A percentile compares a stretch with the other conserved stretches of the same genome.
Conservation (phyloP, 306 rosid species). For the Vachellia collinsii region DNA sequence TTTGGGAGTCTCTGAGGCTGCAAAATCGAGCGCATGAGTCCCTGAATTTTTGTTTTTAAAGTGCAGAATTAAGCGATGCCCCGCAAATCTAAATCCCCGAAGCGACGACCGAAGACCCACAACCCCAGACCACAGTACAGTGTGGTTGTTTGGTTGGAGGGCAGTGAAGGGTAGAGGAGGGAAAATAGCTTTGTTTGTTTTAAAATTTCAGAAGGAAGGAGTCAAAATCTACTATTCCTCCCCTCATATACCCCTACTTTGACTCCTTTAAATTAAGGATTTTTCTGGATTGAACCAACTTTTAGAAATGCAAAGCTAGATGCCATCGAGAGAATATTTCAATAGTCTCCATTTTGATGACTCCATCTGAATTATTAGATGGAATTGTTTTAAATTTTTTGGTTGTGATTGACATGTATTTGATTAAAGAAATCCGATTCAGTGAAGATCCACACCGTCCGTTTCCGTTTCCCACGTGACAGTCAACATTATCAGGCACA, state of each 20-base stretch:
- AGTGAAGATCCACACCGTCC: neutral
- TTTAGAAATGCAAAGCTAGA: too few species aligned
- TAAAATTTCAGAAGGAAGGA: too few species aligned
- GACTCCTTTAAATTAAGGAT: too few species aligned
- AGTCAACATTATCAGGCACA: neutral
- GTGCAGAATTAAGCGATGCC: slow-evolving; percentile 22
- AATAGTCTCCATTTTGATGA: neutral
- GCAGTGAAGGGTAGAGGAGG: too few species aligned
- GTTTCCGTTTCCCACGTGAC: neutral
- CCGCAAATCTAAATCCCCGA: neutral
- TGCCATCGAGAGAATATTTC: too few species aligned
- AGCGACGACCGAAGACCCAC: neutral
- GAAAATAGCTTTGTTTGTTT: too few species aligned
- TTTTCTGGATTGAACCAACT: too few species aligned
- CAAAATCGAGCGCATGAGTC: neutral
- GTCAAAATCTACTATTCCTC: too few species aligned
- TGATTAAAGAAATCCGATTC: neutral
- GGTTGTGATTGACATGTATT: neutral
- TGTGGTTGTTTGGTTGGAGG: too few species aligned
- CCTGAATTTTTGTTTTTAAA: neutral
- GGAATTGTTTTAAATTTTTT: neutral
- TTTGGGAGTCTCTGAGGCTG: neutral
- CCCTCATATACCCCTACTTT: too few species aligned
- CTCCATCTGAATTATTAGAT: neutral
- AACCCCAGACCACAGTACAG: neutral